Conservation (phyloP, 352 stramenopile species). For the Phytophthora sansomeana region DNA sequence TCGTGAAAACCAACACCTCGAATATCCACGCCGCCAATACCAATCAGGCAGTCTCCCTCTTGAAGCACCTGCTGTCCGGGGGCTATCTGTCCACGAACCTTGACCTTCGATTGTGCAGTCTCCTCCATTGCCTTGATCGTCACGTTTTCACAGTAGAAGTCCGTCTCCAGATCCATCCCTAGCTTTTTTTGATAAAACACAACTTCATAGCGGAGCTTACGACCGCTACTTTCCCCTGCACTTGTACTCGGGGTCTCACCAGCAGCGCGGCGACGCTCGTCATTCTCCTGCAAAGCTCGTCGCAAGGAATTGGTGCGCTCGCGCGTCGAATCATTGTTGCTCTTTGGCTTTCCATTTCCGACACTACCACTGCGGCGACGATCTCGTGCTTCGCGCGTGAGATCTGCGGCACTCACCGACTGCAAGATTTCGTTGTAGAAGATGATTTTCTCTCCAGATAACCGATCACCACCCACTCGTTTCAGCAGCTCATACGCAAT, state of each 20-base stretch:
- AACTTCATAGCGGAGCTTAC: constrained; percentile 83
- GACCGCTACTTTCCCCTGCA: constrained; percentile 35
- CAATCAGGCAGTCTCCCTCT: constrained; percentile 78
- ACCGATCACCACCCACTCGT: constrained; percentile 67
- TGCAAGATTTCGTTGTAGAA: constrained; percentile 91
- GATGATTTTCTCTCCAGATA: constrained; percentile 88
- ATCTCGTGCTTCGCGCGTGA: constrained; percentile 81
- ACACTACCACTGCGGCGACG: constrained; percentile 42
- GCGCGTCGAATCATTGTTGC: constrained; percentile 63
- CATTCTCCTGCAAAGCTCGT: constrained; percentile 70
- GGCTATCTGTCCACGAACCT: constrained; percentile 63
- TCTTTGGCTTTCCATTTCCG: constrained; percentile 46
- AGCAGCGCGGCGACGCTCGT: constrained; percentile 56
- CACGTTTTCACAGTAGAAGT: constrained; percentile 91
- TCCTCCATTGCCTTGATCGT: constrained; percentile 85
- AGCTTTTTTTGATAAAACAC: constrained; percentile 86
- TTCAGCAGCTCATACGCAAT: constrained; percentile 89
- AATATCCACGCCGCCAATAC: constrained; percentile 83
- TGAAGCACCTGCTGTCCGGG: constrained; percentile 73
- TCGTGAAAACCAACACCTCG: constrained; percentile 88
- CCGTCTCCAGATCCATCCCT: constrained; percentile 87
- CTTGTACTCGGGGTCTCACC: constrained; percentile 30
- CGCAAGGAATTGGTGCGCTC: constrained; percentile 78
- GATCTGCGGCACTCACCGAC: constrained; percentile 70
- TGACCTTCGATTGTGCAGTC: constrained; percentile 51